Base-by-base conservation (phyloP, 495 filamentous ascomycete species). In the Hyaloscypha hepaticicola region DNA sequence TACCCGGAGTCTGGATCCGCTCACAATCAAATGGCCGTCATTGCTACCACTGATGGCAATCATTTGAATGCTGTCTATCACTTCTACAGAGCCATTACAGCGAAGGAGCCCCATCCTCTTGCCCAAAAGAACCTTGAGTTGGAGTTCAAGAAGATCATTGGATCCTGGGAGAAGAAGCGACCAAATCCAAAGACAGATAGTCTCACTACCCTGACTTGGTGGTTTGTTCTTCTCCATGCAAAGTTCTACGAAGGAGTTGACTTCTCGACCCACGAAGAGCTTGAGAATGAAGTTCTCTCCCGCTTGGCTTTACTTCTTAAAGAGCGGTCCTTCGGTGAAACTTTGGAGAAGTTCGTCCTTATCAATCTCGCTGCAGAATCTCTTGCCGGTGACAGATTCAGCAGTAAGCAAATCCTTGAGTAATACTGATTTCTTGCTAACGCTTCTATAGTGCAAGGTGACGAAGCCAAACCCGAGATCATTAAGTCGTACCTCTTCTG, bases 181-280 rank as follows among this genome's bases (percentile, higher is more conserved):
- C 62, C 38, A 27, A 67, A 25, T 16, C 53, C 56, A 22, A 66
- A 62, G 27, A 55, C 19, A 1, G 63, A 71, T 28, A 64, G 59
- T 24, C 31, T 66, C n/a, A 71, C 77, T 41, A 77, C 85, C 14
- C 76, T 96, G 74, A 77, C 86, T 53, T 86, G 81, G 38, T 96
- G 88, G 90, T 97, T 97, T 68, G 84, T 96, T 66, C 88, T 91
- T 67, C 84, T 98, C 33, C 94, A 97, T 74, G 90, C 90, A 19
- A 87, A 87, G 70, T 93, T 89, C 75, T 95, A 88, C 68, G 85
- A 85, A 57, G 92, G 92, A 3, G 78, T 78, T 51, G 75, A 83
- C 38, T 87, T 94, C 70, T 74, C 82, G 1, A 84, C 88, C 66
- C 90, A 93, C 66, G 86, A 91, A 56, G 93, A 94, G 72, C 78